Evolutionary conservation across 306 rosid genomes (phyloP), one percentile per base, ranked within the genome.

Genomic region (Neltuma alba): DNA sequence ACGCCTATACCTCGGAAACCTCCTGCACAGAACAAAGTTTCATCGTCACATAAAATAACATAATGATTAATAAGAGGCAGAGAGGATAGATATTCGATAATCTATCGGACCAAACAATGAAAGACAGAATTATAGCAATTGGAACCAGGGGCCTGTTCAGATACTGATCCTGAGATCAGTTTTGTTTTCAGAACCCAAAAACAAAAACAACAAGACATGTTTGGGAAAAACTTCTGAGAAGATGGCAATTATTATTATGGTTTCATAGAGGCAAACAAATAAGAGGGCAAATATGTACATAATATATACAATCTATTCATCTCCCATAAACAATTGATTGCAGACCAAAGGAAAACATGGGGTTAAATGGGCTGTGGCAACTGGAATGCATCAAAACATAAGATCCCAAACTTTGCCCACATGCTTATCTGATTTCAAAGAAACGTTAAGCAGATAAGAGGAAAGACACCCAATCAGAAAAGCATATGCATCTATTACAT

Each of bases 1-100:
- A 52, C 89, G 90, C 80, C 97, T 84, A 86, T 84, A 89, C 91
- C 96, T 86, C 15, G 96, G 90, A 81, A 81, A 83, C 81, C 91
- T 85, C 80, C 97, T 92, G 97, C 87, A 86, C 18, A 48, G 57
- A 30, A 72, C 61, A 58, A 54, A 41, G 23, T 61, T 66, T 74
- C 28, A 50, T 65, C 34, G 75, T 71, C 63, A 69, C 33, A 62
- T 20, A 10, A 36, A 60, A 50, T 41, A 30, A n/a, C n/a, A n/a
- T 11, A 25, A 18, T 15, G 25, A 52, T 23, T 50, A 38, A 57
- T 13, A 42, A 50, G 41, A 33, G 34, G 42, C 31, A 18, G 76
- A 34, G 37, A 50, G 66, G 37, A 74, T 23, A 54, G 6, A 41
- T 61, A 9, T 45, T 54, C 31, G 12, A 55, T 20, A 14, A 55